Evolutionary conservation across 495 filamentous ascomycete genomes (phyloP).

Genomic region (Neurospora sp.): DNA sequence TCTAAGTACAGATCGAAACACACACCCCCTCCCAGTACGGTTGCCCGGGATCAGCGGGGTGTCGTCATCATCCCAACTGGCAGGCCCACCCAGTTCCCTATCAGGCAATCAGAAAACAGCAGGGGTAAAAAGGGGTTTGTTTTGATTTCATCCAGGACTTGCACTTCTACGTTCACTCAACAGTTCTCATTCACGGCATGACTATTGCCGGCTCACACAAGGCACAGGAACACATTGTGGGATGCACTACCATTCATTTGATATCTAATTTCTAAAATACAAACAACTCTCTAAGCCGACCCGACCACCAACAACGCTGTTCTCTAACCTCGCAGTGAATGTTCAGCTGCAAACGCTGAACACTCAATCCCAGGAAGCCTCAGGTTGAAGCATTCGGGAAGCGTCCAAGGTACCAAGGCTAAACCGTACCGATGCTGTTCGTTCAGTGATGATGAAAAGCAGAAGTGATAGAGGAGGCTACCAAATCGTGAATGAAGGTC

Average conservation of each 20-base stretch:
- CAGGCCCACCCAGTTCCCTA: not conserved
- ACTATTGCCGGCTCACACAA: not conserved
- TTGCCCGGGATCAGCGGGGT: not conserved
- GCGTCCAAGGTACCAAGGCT: not conserved
- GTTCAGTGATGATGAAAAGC: not conserved
- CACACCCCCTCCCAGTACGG: no score
- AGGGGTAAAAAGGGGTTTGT: not conserved
- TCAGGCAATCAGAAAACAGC: not conserved
- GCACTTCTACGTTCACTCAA: not conserved
- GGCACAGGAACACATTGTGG: not conserved
- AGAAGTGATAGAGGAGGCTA: not conserved
- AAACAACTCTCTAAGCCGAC: not conserved
- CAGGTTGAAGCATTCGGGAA: not conserved
- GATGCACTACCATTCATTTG: not conserved
- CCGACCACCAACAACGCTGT: not conserved
- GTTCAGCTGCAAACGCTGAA: not conserved
- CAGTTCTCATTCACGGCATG: not conserved
- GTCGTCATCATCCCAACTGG: not conserved
- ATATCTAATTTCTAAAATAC: not conserved
- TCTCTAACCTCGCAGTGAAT: not conserved
- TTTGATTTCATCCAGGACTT: not conserved
- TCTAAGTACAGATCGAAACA: no score
- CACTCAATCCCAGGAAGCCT: not conserved
- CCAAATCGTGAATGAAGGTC: no score
- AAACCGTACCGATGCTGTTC: not conserved